Base-by-base conservation (phyloP, 2,329 filamentous ascomycete species). In the Pyrenochaeta sp. region DNA sequence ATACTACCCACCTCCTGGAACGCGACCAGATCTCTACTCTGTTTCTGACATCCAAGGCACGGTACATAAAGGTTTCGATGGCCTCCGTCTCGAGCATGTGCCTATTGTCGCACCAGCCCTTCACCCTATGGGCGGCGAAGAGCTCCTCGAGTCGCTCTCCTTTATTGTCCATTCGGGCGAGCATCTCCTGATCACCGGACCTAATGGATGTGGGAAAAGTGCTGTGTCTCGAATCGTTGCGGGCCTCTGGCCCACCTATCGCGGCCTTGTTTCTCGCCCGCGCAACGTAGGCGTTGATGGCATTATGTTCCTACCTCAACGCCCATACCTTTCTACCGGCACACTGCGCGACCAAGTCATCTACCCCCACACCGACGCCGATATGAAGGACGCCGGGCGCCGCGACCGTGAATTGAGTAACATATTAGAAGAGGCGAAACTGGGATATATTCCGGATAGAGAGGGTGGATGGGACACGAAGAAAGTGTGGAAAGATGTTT, bases 401-500 rank as follows among this genome's bases (percentile, higher is more conserved):
- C 86, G 85, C 2, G 95, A 99, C 72, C 81, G 86, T 29, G 90
- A 96, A 61, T 83, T 99, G 17, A 86, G 89, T 70, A 82, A 82
- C 21, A 86, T 96, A 2, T 83, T 99, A 3, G 91, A 97, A 51
- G 90, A 91, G 45, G 93, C 93, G 0, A 87, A 87, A 51, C 83
- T 99, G 0, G 94, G 92, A 3, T 98, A 99, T 75, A 83, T 99
- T 0, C 91, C 92, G 1, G 87, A 93, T 43, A 87, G 95, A 14
- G 95, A 99, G 80, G 95, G 95, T 33, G 95, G 95, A 12, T 98
- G 92, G 92, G 92, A 99, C 71, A 95, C 92, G 4, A 86, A 92
- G 51, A 98, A 99, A 77, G 93, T 97, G 72, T 99, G 95, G 95
- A 97, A 98, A 78, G 94, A 98, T 65, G 92, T 99, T 4, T 82